Base-by-base conservation (phyloP, 2,329 filamentous ascomycete genomes). In the Hysterium pulicare region DNA sequence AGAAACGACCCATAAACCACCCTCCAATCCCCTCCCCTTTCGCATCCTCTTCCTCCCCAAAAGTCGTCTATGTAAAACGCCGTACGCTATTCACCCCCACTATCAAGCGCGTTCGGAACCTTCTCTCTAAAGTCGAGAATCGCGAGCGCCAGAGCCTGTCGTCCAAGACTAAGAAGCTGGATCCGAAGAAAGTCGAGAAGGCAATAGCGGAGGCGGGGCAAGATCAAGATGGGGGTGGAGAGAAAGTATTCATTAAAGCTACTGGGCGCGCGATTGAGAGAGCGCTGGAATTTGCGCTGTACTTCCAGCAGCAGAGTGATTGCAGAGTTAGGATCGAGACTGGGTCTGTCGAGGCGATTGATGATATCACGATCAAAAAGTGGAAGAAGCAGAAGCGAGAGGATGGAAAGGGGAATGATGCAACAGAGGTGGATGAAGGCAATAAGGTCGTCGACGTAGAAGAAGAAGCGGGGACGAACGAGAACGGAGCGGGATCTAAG, bases 241-340 rank as follows among this genome's bases (percentile, higher is more conserved):
- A 45, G 23, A 78, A 82, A 50, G 81, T 87, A 3, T 70, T 76
- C 11, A 61, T 87, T 2, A 73, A 84, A 41, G 85, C 79, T 6
- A 83, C 82, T 0, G 84, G 85, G 1, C 77, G 75, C 50, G 85
- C 84, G 6, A 82, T 89, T 22, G 71, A 77, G 47, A 81, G 81
- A 63, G 78, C 78, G 1, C 62, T 86, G 45, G 71, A 77, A 20
- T 62, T 89, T 5, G 85, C 79, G 0, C 63, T 77, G 24, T 84
- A 79, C 72, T 87, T 88, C 50, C 75, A 80, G 62, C 72, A 78
- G 41, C 75, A 83, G 62, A 70, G 64, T 10, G 79, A 81, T 47
- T 83, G 79, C 49, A 58, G 64, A 4, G 81, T 88, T 1, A 68
- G 71, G 52, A 57, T 87, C 39, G 71, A 74, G 59, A 87, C 84